Evolutionary conservation across 2,329 filamentous ascomycete species (phyloP), one percentile per base, ranked within the genome.

Genomic region (Fusarium coffeatum): DNA sequence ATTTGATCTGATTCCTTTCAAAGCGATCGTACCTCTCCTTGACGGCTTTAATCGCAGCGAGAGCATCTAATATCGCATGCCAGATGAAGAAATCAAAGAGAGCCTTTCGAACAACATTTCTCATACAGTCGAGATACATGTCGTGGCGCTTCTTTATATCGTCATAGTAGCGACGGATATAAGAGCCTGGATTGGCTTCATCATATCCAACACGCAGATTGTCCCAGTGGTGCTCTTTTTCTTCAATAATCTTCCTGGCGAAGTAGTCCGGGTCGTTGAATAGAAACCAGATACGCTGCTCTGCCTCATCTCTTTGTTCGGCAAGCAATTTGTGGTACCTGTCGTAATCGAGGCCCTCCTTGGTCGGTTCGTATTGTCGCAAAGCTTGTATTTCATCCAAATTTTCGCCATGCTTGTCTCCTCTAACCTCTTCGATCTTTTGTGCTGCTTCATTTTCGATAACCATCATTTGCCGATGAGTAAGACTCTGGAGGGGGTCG

Each of bases 251-350:
- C 4, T 25, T 30, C 18, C 66, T 32, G 13, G 45, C 40, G 27
- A 74, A 72, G 42, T 74, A 74, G 12, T 66, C 48, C 6, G 69
- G 72, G 4, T 74, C 58, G 15, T 74, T 45, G 27, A 74, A 74
- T 8, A 74, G 30, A n/a, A 25, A 50, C 9, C 18, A 32, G 40
- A 74, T 30, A 20, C 74, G 69, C 4, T 71, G 46, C 20, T 65
- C 59, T 10, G 72, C 64, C 22, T 45, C 27, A 2, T 53, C 42
- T 25, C n/a, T 49, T 25, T 74, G 72, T 3, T 45, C 25, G 8
- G 8, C 10, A 8, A 69, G 34, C 10, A 48, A 45, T 11, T 12
- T n/a, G 12, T 12, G 16, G 23, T 69, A 74, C n/a, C 49, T 57
- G 6, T 30, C 3, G 8, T 40, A 20, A 6, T 58, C 18, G 18